A percentile compares a stretch with the other conserved stretches of the same genome.
Conservation (phyloP, 2,329 filamentous ascomycete species). For the Fusarium subglutinans region DNA sequence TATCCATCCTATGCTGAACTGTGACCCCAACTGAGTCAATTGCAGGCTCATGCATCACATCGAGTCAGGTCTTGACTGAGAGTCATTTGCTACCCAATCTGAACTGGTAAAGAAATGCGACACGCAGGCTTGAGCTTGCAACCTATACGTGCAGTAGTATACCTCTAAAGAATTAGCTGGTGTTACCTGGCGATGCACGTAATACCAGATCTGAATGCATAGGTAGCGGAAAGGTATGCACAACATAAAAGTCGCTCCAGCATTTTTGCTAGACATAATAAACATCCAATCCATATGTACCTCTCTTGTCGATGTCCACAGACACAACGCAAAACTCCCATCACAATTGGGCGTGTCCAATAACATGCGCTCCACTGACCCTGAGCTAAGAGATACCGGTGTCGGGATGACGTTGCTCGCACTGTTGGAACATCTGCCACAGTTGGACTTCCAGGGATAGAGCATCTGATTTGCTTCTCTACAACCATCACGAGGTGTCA, state of each 20-base stretch:
- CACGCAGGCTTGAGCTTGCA: slow-evolving; percentile 4
- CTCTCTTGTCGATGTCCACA: neutral
- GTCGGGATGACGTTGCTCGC: slow-evolving; percentile 25
- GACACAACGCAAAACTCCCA: slow-evolving; percentile 2
- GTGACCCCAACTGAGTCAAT: slow-evolving; percentile 31
- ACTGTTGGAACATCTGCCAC: slow-evolving; percentile 35
- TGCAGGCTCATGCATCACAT: slow-evolving; percentile 11
- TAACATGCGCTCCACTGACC: slow-evolving; percentile 14
- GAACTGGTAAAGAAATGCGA: neutral
- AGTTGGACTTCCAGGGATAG: neutral
- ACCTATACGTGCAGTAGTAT: neutral
- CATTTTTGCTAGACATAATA: slow-evolving; percentile 14
- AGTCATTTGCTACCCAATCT: slow-evolving; percentile 17
- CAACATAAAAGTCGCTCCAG: slow-evolving; percentile 36
- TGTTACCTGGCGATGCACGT: slow-evolving; percentile 22
- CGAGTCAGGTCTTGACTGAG: slow-evolving; percentile 26
- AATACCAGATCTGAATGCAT: slow-evolving; percentile 35
- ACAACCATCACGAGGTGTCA: slow-evolving; percentile 9
- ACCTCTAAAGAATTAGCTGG: slow-evolving; percentile 3
- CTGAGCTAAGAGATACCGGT: slow-evolving; percentile 7
- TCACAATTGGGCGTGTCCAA: slow-evolving; percentile 17
- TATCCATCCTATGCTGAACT: neutral
- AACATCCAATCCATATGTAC: neutral
- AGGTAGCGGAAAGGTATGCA: slow-evolving; percentile 34
- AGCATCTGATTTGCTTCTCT: slow-evolving; percentile 11